These are phyloP conservation scores for Lactuca saligna DNA, from an alignment of 129 eudicot genomes.

Conservation along the genomic window DNA sequence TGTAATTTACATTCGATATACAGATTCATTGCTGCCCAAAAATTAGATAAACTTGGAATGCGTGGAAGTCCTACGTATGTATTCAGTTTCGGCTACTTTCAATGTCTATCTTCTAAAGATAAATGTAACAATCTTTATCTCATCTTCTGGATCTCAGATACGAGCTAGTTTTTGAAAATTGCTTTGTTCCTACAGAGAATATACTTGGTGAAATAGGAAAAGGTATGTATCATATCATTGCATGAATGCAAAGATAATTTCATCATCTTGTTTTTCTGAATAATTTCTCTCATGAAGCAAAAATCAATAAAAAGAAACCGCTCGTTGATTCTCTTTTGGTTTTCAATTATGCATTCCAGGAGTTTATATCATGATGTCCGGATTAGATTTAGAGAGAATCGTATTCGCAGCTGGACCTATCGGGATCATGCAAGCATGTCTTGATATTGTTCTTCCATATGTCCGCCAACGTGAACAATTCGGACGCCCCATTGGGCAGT, in stretches of 20 bases:
- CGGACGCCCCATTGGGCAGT: constrained; percentile 80
- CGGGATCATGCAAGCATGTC: constrained; percentile 96
- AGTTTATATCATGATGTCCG: constrained; percentile 93
- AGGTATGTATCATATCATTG: constrained; percentile 56
- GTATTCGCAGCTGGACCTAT: constrained; percentile 81
- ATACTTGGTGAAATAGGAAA: constrained; percentile 94
- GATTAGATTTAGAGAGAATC: constrained; percentile 88
- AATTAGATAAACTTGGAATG: constrained; percentile 96
- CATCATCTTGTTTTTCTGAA: too few relatives aligned
- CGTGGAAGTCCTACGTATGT: constrained; percentile 97
- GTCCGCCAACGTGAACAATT: constrained; percentile 80
- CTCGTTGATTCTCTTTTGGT: neutral
- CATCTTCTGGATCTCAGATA: constrained; percentile 44
- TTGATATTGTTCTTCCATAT: constrained; percentile 88
- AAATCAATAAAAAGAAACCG: too few relatives aligned
- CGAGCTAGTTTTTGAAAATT: constrained; percentile 94
- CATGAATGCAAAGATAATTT: too few relatives aligned
- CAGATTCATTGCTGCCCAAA: constrained; percentile 97
- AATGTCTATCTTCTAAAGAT: neutral
- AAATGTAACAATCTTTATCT: constrained; percentile 3
- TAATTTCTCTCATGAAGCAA: neutral
- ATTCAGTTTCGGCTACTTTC: neutral
- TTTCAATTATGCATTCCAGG: constrained; percentile 38
- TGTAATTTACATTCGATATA: constrained; percentile 17
- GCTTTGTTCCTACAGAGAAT: constrained; percentile 92